These are phyloP conservation scores for Casuarina cunninghamiana DNA, from an alignment of 306 rosid genomes.

Conservation along the genomic window DNA sequence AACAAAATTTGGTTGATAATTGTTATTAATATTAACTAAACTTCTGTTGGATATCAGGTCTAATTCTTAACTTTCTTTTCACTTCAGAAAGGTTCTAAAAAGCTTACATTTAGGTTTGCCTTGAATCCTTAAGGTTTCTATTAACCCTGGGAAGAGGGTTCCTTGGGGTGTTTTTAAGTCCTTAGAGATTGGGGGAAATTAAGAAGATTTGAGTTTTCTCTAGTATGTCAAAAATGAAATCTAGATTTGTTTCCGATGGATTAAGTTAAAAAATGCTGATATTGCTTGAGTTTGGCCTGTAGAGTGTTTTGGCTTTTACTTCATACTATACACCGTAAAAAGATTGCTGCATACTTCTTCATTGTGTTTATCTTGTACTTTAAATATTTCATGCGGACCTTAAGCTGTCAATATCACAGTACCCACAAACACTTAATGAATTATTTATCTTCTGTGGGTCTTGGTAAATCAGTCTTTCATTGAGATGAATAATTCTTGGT, in stretches of 20 bases:
- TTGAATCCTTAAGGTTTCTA: conserved; percentile 6
- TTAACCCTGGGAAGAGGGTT: not conserved
- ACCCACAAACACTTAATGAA: not conserved
- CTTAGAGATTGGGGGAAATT: not conserved
- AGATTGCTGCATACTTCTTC: not conserved
- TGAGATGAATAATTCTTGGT: not conserved
- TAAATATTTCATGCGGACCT: not conserved
- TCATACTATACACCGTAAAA: not conserved
- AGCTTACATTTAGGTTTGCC: not conserved
- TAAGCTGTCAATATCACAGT: not conserved
- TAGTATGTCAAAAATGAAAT: not conserved
- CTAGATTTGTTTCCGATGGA: not conserved
- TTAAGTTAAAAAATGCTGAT: not conserved
- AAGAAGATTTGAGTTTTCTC: conserved; percentile 4
- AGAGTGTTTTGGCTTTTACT: not conserved
- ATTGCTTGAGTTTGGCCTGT: not conserved
- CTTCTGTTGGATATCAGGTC: not conserved
- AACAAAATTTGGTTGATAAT: not conserved
- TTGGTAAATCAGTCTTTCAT: not conserved
- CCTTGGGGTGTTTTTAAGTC: not conserved
- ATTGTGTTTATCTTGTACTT: not conserved
- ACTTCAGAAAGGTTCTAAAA: not conserved
- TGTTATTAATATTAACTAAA: not conserved
- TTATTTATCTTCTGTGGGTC: not conserved
- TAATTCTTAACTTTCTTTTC: not conserved